Evolutionary conservation across 176 grass and related monocot species (phyloP), one percentile per base, ranked within the genome.

Genomic region (Bonia amplexicaulis): DNA sequence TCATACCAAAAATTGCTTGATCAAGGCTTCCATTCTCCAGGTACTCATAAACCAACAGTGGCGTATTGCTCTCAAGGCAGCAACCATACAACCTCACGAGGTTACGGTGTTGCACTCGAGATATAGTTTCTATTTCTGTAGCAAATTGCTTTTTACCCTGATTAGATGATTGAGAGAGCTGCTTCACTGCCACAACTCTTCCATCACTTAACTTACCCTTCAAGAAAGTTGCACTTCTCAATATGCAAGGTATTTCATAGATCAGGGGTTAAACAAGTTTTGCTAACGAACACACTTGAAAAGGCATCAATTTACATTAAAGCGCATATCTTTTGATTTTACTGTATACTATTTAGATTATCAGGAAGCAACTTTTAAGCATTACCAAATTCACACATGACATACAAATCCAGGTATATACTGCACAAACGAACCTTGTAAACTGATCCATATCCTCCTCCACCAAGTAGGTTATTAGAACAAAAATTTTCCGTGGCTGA

Each of bases 361-460:
- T 40, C 41, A 17, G 26, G 29, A 79, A 22, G 9, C 13, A 79
- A 9, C 65, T 33, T 72, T 70, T 54, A 40, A 12, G 9, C 4
- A 25, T 6, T 44, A 42, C 31, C 25, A 67, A 89, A 31, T 39
- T 72, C 22, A 86, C 9, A 52, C 6, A 49, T 49, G 6, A 6
- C n/a, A 71, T 39, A 37, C 17, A 69, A 60, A 37, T 62, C 3
- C 14, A 62, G 20, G 22, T 45, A 58, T 79, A 41, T 58, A 85
- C 29, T 51, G 29, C 20, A 85, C 60, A 25, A 76, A 77, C 13
- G 10, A 29, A 97, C 92, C 92, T 94, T 97, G 85, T 80, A 84
- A 72, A 97, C 95, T 3, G 81, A 66, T n/a, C 95, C 95, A 87
- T 92, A 97, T 88, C 95, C 95, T 66, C 95, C 95, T 86, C 86